A percentile compares a stretch with the other conserved stretches of the same genome.
phyloP scores from a whole-genome alignment of 2,329 filamentous ascomycete species.

The Clarireedia sp. region DNA sequence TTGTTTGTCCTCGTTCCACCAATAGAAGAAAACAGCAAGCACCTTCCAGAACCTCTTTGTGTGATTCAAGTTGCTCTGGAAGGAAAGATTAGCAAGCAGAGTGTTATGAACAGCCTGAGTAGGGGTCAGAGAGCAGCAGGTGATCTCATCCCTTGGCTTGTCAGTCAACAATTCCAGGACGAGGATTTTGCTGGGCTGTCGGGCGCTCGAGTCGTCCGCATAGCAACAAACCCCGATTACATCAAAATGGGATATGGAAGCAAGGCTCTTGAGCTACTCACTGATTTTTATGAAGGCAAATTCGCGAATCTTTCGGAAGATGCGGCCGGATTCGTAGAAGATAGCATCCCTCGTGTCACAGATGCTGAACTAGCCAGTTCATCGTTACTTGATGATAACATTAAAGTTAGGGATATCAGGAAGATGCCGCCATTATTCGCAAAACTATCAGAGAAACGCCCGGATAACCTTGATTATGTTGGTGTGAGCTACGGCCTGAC shows the following conservation, averaged over 20 bases:
- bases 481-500: slow-evolving; percentile 95
- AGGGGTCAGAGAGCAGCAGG: slow-evolving; percentile 83
- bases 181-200: slow-evolving; percentile 92
- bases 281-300: slow-evolving; percentile 91
- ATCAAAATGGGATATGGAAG: slow-evolving; percentile 88
- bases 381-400: slow-evolving; percentile 74
- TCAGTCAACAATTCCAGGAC: slow-evolving; percentile 97
- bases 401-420: slow-evolving; percentile 81
- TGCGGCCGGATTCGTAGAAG: slow-evolving; percentile 40
- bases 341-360: slow-evolving; percentile 68
- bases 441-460: slow-evolving; percentile 73
- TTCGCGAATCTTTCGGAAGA: slow-evolving; percentile 78
- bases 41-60: slow-evolving; percentile 84
- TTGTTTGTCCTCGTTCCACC: slow-evolving; percentile 90
- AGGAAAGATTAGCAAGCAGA: slow-evolving; percentile 88
- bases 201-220: slow-evolving; percentile 84
- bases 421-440: slow-evolving; percentile 92
- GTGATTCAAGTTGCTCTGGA: slow-evolving; percentile 92
- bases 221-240: slow-evolving; percentile 94
- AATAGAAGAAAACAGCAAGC: slow-evolving; percentile 65
- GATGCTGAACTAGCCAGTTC: slow-evolving; percentile 72
- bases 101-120: slow-evolving; percentile 81
- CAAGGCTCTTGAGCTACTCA: slow-evolving; percentile 76
- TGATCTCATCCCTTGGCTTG: slow-evolving; percentile 93
- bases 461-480: slow-evolving; percentile 78